Percentiles rank a stretch among this genome's conserved stretches.
Evolutionary conservation across 805 yeast genomes (phyloP).

Genomic region (Kodamaea laetipori): DNA sequence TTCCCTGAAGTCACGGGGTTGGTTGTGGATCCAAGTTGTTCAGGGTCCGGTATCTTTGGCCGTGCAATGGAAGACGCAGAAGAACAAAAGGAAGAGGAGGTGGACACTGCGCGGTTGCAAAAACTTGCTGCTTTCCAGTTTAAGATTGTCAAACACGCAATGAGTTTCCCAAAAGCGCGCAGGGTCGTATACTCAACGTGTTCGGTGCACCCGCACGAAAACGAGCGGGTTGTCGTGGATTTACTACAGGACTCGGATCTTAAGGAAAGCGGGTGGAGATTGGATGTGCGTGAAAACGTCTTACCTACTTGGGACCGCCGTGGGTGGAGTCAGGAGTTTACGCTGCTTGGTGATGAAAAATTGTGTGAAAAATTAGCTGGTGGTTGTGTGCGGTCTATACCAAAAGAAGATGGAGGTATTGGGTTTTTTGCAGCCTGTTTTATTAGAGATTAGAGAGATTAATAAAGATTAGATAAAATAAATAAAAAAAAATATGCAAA

Average conservation of each 20-base stretch:
- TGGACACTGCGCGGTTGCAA: slow-evolving; percentile 58
- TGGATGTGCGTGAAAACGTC: slow-evolving; percentile 60
- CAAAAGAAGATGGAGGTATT: slow-evolving; percentile 94
- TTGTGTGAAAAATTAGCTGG: slow-evolving; percentile 57
- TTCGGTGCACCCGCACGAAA: slow-evolving; percentile 90
- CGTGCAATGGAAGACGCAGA: slow-evolving; percentile 61
- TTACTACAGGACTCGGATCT: slow-evolving; percentile 69
- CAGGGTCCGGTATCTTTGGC: slow-evolving; percentile 98
- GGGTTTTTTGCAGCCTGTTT: slow-evolving; percentile 97
- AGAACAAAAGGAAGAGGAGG: slow-evolving; percentile 51
- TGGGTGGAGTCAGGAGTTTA: slow-evolving; percentile 73
- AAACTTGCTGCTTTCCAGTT: slow-evolving; percentile 86
- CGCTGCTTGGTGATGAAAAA: slow-evolving; percentile 47
- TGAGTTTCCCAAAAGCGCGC: slow-evolving; percentile 73
- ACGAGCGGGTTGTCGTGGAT: slow-evolving; percentile 87
- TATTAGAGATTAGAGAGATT: slow-evolving; percentile 36
- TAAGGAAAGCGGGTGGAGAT: slow-evolving; percentile 70
- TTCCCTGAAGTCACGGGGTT: slow-evolving; percentile 72
- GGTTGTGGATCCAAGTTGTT: slow-evolving; percentile 94
- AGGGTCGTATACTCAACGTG: slow-evolving; percentile 93
- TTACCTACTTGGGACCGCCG: slow-evolving; percentile 86
- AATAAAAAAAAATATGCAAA: background rate
- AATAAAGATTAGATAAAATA: background rate
- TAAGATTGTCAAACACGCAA: slow-evolving; percentile 84
- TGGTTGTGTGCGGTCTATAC: slow-evolving; percentile 83